phyloP scores from a whole-genome alignment of 495 filamentous ascomycete genomes.

The Lindgomyces ingoldianus region DNA sequence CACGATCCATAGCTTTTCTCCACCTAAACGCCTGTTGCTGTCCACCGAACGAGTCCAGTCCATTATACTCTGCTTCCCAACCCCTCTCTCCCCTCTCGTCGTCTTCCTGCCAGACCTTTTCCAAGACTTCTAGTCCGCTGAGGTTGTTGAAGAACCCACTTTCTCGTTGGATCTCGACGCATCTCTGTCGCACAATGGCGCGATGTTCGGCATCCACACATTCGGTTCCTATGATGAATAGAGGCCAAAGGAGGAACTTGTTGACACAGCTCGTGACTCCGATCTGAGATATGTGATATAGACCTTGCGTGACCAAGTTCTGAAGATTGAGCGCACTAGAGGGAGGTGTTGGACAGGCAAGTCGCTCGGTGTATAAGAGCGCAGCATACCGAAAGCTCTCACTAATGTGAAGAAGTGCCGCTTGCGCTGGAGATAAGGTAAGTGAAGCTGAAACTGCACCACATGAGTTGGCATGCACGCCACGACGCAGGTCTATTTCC shows the following conservation, averaged over 20 bases:
- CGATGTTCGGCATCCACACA: conserved; percentile 82
- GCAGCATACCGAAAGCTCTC: conserved; percentile 89
- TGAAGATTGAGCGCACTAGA: conserved; percentile 79
- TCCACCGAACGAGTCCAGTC: conserved; percentile 20
- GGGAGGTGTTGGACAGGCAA: conserved; percentile 74
- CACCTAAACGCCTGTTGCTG: conserved; percentile 65
- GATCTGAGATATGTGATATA: conserved; percentile 78
- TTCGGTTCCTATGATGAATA: conserved; percentile 89
- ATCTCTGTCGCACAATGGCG: conserved; percentile 72
- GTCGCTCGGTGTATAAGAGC: conserved; percentile 85
- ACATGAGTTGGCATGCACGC: conserved; percentile 38
- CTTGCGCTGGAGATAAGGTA: conserved; percentile 49
- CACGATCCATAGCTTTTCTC: conserved; percentile 72
- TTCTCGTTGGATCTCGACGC: conserved; percentile 80
- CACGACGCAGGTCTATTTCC: conserved; percentile 63
- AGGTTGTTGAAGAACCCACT: conserved; percentile 93
- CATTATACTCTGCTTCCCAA: conserved; percentile 45
- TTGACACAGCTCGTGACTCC: conserved; percentile 65
- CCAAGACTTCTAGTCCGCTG: conserved; percentile 79
- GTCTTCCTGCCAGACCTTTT: conserved; percentile 72
- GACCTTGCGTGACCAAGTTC: conserved; percentile 73
- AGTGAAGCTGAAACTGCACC: conserved; percentile 43
- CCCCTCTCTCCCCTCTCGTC: conserved; percentile 53
- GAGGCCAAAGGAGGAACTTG: conserved; percentile 91
- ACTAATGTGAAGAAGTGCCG: conserved; percentile 61